Evolutionary conservation across 495 filamentous ascomycete species (phyloP).

Genomic region (Cladorrhinum samala): DNA sequence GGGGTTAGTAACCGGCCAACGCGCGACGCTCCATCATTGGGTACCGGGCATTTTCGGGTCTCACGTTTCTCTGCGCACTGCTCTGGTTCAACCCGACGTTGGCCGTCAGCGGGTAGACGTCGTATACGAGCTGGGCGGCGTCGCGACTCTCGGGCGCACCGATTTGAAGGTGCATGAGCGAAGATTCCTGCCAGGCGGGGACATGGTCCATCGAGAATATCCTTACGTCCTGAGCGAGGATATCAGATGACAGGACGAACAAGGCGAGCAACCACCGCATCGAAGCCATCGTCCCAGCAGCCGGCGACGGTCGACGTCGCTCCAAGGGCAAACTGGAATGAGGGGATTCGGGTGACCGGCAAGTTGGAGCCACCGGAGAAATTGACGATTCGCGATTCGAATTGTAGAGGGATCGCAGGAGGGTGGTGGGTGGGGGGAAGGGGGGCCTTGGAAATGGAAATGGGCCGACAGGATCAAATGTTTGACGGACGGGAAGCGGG

Average conservation of each 20-base stretch:
- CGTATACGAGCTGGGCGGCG: constrained; percentile 24
- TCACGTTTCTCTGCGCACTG: constrained; percentile 22
- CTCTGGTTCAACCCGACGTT: constrained; percentile 33
- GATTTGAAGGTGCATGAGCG: constrained; percentile 33
- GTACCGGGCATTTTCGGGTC: not conserved
- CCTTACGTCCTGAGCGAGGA: constrained; percentile 22
- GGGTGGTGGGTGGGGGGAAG: constrained; percentile 1
- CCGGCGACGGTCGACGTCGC: constrained; percentile 39
- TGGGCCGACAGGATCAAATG: not conserved
- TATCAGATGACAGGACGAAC: constrained; percentile 14
- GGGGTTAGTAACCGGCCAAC: constrained; percentile 5
- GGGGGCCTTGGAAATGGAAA: constrained; percentile 5
- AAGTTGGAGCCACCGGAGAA: not conserved
- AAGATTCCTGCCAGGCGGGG: constrained; percentile 24
- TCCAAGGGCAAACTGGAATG: constrained; percentile 22
- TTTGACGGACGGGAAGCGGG: not conserved
- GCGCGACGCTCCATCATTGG: not conserved
- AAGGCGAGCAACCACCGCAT: constrained; percentile 21
- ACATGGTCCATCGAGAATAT: constrained; percentile 23
- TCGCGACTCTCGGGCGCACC: constrained; percentile 20
- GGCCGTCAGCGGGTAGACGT: constrained; percentile 36
- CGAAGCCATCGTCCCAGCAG: constrained; percentile 30
- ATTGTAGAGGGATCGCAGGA: constrained; percentile 7
- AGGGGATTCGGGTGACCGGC: constrained; percentile 22
- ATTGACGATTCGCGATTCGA: constrained; percentile 10